Conservation (phyloP, 1,139 yeast genomes). For the Sugiyamaella sp. region DNA sequence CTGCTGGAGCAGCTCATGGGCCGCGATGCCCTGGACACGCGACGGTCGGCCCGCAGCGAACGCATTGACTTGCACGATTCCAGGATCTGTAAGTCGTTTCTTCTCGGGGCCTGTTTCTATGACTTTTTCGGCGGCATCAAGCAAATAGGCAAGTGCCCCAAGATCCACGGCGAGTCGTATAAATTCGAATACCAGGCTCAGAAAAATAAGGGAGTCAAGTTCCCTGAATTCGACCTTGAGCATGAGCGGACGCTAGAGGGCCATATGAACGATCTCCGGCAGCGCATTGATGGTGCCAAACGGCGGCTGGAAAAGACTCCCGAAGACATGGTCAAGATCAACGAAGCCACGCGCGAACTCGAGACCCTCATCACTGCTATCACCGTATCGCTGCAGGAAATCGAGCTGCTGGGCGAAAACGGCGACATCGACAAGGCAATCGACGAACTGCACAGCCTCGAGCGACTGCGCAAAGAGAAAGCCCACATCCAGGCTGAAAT, state of each 20-base stretch:
- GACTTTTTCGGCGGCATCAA: constrained; percentile 83
- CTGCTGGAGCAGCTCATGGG: constrained; percentile 86
- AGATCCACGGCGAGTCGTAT: constrained; percentile 73
- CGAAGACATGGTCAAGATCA: constrained; percentile 70
- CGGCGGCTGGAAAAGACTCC: constrained; percentile 73
- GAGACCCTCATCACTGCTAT: constrained; percentile 68
- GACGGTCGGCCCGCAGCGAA: constrained; percentile 33
- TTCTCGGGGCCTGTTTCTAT: constrained; percentile 89
- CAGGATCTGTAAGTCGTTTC: constrained; percentile 74
- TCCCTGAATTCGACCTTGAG: constrained; percentile 73
- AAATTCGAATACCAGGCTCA: constrained; percentile 70
- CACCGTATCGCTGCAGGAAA: constrained; percentile 71
- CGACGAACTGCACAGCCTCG: constrained; percentile 47
- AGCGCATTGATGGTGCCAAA: constrained; percentile 65
- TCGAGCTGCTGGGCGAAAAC: constrained; percentile 56
- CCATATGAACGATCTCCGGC: constrained; percentile 68
- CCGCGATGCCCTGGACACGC: constrained; percentile 46
- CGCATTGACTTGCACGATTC: constrained; percentile 56
- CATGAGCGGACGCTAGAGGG: constrained; percentile 57
- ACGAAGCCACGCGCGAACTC: constrained; percentile 63
- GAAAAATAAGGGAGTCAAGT: constrained; percentile 56
- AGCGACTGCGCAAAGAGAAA: constrained; percentile 46
- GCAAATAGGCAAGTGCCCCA: constrained; percentile 80
- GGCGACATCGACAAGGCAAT: constrained; percentile 59
- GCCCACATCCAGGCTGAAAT: constrained; percentile 53